phyloP scores from a whole-genome alignment of 2,329 filamentous ascomycete species.

The Aspergillus luchuensis region DNA sequence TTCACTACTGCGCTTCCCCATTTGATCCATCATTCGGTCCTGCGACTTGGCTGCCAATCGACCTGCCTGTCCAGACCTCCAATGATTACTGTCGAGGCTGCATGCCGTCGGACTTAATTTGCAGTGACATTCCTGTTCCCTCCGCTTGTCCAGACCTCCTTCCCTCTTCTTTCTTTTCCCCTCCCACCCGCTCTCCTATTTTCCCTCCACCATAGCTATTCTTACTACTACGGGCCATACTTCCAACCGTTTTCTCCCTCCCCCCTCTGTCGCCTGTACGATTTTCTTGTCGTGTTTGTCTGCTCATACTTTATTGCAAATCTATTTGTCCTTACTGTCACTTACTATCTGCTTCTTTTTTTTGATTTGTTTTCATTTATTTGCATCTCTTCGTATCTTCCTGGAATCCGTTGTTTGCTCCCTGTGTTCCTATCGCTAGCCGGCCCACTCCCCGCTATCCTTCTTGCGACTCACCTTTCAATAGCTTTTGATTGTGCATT shows the following conservation, averaged over 20 bases:
- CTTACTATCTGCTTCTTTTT: background rate
- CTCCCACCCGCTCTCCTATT: constrained; percentile 10
- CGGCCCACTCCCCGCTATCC: background rate
- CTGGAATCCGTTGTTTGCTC: background rate
- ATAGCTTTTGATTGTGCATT: background rate
- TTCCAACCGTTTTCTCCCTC: constrained; percentile 7
- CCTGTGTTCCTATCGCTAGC: background rate
- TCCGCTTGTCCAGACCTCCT: constrained; percentile 20
- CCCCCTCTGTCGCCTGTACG: constrained; percentile 15
- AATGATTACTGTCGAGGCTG: constrained; percentile 17
- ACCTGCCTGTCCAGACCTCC: constrained; percentile 16
- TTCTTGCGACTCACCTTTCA: constrained; percentile 3
- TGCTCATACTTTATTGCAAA: background rate
- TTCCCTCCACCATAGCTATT: background rate
- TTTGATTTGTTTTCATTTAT: background rate
- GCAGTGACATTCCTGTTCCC: constrained; percentile 20
- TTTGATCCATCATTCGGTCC: constrained; percentile 21
- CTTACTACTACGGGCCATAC: constrained; percentile 4
- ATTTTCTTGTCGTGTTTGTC: constrained; percentile 17
- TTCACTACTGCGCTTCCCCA: constrained; percentile 13
- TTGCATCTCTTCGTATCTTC: background rate
- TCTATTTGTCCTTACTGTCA: background rate
- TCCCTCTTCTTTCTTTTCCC: constrained; percentile 16
- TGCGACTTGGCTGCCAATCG: constrained; percentile 16
- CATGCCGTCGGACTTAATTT: constrained; percentile 24